These are phyloP conservation scores for Chlorella sp. DNA, from an alignment of 139 green algal species.

Conservation along the genomic window DNA sequence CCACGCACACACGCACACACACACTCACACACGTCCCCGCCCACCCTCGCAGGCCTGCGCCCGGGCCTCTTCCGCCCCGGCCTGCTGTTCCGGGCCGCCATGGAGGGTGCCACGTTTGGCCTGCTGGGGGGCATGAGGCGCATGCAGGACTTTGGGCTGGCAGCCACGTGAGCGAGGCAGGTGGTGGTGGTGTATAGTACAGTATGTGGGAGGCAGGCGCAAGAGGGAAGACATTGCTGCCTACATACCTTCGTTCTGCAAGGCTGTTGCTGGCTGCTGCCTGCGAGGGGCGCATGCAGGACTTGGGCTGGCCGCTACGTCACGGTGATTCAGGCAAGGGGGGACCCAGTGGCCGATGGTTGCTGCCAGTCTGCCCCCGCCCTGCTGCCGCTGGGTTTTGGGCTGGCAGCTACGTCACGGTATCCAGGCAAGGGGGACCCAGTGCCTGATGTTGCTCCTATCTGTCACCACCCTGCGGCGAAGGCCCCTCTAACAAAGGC, in stretches of 20 bases:
- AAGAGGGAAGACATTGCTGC: neutral
- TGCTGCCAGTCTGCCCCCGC: neutral
- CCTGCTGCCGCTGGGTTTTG: too few species aligned
- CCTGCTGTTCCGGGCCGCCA: slow-evolving; percentile 84
- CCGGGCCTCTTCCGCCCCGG: slow-evolving; percentile 60
- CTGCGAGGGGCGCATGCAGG: slow-evolving; percentile 44
- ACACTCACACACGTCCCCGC: neutral
- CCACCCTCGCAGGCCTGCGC: slow-evolving; percentile 41
- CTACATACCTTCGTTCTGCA: too few species aligned
- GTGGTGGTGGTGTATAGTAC: neutral
- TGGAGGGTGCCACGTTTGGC: slow-evolving; percentile 87
- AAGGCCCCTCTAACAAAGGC: too few species aligned
- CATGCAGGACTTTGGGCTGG: slow-evolving; percentile 57
- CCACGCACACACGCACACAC: too few species aligned
- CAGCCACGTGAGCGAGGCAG: slow-evolving; percentile 22
- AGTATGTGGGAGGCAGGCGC: neutral
- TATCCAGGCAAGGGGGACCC: too few species aligned
- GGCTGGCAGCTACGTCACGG: too few species aligned
- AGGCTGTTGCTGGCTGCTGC: too few species aligned
- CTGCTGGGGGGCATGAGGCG: slow-evolving; percentile 65
- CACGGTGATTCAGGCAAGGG: neutral
- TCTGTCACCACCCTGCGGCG: too few species aligned
- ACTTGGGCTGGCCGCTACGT: slow-evolving; percentile 52
- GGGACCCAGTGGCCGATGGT: neutral
- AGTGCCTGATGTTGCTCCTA: too few species aligned